Conservation (phyloP, 1,139 yeast species). For the Sugiyamaella xylanicola region DNA sequence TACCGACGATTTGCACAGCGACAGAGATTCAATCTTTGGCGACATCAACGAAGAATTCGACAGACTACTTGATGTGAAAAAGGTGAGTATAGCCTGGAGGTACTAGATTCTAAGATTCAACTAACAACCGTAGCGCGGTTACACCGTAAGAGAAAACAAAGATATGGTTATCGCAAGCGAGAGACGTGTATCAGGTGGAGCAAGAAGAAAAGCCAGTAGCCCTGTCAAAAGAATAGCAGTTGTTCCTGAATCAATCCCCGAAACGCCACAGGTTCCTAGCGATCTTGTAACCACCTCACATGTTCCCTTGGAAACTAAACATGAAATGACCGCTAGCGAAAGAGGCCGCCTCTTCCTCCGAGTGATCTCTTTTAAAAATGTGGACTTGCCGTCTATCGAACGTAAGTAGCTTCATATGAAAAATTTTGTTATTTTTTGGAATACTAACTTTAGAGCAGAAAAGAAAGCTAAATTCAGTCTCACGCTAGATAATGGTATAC, state of each 20-base stretch:
- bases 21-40: conserved; percentile 47
- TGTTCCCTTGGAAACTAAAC: conserved; percentile 11
- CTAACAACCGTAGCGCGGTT: conserved; percentile 35
- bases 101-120: background rate
- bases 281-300: conserved; percentile 6
- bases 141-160: conserved; percentile 40
- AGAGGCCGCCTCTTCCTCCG: conserved; percentile 74
- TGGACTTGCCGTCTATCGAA: conserved; percentile 51
- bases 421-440: too few relatives aligned
- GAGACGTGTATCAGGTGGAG: conserved; percentile 26
- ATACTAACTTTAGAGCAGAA: too few relatives aligned
- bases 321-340: conserved; percentile 48
- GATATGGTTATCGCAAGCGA: conserved; percentile 41
- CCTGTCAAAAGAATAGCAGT: conserved; percentile 30
- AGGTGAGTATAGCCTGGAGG: conserved; percentile 24
- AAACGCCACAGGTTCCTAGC: conserved; percentile 8
- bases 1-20: conserved; percentile 43
- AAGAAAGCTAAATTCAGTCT: conserved; percentile 63
- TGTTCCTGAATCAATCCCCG: conserved; percentile 5
- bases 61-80: conserved; percentile 39
- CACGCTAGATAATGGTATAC: conserved; percentile 86
- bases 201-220: conserved; percentile 31
- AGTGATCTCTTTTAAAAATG: conserved; percentile 59
- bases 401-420: too few relatives aligned
- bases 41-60: conserved; percentile 47